Conservation (phyloP, 345 rosid genomes). For the Arabidopsis thaliana region DNA sequence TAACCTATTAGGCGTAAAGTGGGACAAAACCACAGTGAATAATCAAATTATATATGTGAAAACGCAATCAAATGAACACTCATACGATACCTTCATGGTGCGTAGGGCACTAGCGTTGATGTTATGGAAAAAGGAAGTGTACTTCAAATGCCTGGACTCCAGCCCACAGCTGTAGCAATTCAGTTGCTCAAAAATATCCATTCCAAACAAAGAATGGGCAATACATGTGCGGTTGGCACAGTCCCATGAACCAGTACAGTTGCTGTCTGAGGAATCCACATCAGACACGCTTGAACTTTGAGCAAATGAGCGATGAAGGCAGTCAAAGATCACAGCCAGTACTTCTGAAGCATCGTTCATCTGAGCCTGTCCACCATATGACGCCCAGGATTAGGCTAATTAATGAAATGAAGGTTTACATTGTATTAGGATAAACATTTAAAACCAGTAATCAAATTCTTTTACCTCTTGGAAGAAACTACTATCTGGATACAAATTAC, state of each 20-base stretch:
- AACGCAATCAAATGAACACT: background rate
- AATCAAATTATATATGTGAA: background rate
- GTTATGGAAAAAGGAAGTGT: conserved; percentile 91
- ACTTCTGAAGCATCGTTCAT: conserved; percentile 99
- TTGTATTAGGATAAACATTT: conserved; percentile 7
- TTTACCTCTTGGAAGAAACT: conserved; percentile 93
- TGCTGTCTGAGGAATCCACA: conserved; percentile 67
- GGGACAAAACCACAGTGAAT: conserved; percentile 19
- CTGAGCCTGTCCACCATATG: conserved; percentile 69
- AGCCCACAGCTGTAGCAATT: conserved; percentile 79
- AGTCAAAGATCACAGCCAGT: conserved; percentile 78
- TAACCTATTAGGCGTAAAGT: conserved; percentile 54
- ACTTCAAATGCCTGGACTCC: conserved; percentile 88
- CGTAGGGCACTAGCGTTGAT: conserved; percentile 94
- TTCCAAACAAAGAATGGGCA: conserved; percentile 90
- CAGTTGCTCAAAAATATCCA: conserved; percentile 83
- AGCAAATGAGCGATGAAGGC: conserved; percentile 90
- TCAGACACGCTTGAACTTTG: conserved; percentile 60
- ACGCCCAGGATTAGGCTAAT: conserved; percentile 22
- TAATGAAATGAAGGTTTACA: background rate
- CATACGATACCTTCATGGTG: conserved; percentile 66
- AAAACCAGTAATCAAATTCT: conserved; percentile 14
- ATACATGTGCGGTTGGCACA: conserved; percentile 71
- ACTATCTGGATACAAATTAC: conserved; percentile 90
- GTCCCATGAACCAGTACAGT: conserved; percentile 74